Evolutionary conservation across 768 basidiomycete genomes (phyloP).

Genomic region (Psilocybe sp.): DNA sequence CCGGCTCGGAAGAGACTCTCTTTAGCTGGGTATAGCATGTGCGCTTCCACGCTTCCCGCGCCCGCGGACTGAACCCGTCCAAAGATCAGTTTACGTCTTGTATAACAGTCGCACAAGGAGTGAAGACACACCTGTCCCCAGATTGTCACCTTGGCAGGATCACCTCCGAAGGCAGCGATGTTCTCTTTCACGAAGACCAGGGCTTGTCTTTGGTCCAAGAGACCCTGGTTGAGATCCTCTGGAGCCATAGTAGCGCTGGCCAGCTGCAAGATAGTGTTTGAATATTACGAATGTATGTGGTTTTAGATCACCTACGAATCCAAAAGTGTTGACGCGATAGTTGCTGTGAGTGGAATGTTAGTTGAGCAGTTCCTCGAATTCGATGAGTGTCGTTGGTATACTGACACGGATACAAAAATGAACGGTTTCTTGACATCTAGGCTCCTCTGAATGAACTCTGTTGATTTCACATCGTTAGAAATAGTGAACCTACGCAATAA

Average conservation of each 20-base stretch:
- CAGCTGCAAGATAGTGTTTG: conserved; percentile 18
- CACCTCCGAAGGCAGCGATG: conserved; percentile 63
- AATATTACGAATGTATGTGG: background rate
- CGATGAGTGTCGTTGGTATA: background rate
- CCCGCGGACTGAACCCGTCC: conserved; percentile 40
- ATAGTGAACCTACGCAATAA: background rate
- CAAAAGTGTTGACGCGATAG: conserved; percentile 57
- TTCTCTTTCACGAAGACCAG: conserved; percentile 62
- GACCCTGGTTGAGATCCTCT: conserved; percentile 56
- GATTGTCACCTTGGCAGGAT: conserved; percentile 56
- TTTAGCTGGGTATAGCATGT: conserved; percentile 41
- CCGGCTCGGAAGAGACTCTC: conserved; percentile 45
- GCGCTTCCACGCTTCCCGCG: conserved; percentile 46
- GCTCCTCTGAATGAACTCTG: conserved; percentile 49
- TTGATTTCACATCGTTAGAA: background rate
- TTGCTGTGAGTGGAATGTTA: conserved; percentile 31
- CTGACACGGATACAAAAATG: conserved; percentile 50
- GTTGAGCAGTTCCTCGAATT: background rate
- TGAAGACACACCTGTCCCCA: conserved; percentile 46
- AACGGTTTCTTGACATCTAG: conserved; percentile 45
- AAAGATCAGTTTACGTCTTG: background rate
- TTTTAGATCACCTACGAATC: conserved; percentile 39
- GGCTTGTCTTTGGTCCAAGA: conserved; percentile 58
- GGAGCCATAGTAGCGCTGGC: conserved; percentile 42
- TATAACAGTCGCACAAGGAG: background rate